Conservation (phyloP, 495 filamentous ascomycete species). For the Clavariopsis aquatica region DNA sequence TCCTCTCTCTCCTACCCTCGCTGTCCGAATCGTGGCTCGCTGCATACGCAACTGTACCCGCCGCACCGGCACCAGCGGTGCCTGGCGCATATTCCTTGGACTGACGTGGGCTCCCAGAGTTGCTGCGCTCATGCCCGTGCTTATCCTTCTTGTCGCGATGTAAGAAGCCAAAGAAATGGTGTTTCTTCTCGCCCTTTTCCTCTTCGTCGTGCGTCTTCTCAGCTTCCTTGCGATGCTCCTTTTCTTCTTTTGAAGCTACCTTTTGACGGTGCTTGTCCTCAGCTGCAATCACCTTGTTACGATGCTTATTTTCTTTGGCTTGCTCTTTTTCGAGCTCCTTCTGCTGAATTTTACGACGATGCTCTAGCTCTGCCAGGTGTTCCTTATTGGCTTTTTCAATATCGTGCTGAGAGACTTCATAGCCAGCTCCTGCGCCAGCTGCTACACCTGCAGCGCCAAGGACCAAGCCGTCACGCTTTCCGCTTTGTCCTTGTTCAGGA, state of each 20-base stretch:
- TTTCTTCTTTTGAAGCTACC: constrained; percentile 26
- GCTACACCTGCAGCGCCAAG: constrained; percentile 13
- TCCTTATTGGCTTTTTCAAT: constrained; percentile 35
- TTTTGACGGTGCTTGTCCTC: constrained; percentile 36
- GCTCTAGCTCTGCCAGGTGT: constrained; percentile 17
- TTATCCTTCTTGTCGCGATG: constrained; percentile 42
- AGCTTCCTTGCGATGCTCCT: constrained; percentile 17
- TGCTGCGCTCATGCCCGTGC: constrained; percentile 6
- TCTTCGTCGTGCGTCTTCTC: constrained; percentile 30
- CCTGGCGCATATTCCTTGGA: constrained; percentile 31
- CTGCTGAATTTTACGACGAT: constrained; percentile 23
- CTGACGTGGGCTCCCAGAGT: constrained; percentile 1
- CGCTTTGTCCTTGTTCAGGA: constrained; percentile 10
- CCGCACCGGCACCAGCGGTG: constrained; percentile 16
- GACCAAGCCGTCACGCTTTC: constrained; percentile 26
- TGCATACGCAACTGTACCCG: constrained; percentile 10
- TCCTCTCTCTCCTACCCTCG: constrained; percentile 12
- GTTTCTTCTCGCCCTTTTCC: constrained; percentile 28
- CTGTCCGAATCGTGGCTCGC: constrained; percentile 6
- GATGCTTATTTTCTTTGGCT: constrained; percentile 23
- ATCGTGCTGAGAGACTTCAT: constrained; percentile 36
- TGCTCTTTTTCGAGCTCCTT: constrained; percentile 32
- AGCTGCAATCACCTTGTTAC: constrained; percentile 19
- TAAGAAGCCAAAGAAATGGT: constrained; percentile 40
- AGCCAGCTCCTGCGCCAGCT: constrained; percentile 28